Evolutionary conservation across 108 stramenopile genomes (phyloP), one percentile per base, ranked within the genome.

Genomic region (Aurantiochytrium sp.): DNA sequence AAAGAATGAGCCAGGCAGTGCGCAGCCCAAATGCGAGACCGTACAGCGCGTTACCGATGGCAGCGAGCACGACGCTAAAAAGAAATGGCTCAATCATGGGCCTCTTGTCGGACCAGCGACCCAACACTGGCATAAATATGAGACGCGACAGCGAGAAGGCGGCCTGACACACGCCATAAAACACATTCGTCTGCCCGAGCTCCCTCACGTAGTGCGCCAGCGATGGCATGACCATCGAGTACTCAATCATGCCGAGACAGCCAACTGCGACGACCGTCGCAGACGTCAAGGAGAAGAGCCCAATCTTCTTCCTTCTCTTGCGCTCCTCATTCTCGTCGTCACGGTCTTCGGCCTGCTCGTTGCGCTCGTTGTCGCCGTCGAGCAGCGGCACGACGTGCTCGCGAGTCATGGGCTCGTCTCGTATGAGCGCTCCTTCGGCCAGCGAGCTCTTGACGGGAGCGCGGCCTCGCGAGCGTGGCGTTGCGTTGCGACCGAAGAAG

Each of bases 211-310:
- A 83, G 43, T 83, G 44, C 0, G 76, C 76, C 51, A 83, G 51
- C 45, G 76, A 83, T 23, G 76, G 76, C 76, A 83, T 83, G 49
- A 83, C 76, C 76, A 83, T 83, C 51, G 76, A 83, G 28, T 83
- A 83, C 51, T 83, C 76, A 12, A 83, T 28, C 76, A 83, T 83
- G 76, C 76, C 76, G 16, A 83, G 45, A 23, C 49, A 47, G 2
- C 76, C 76, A 35, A 83, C 51, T 12, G 76, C 76, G 51, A 83
- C 49, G 0, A 83, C 76, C n/a, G 76, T 83, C 49, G 76, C 76
- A 6, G 76, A 83, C 49, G 76, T 53, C 49, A 53, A 18, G 43
- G 76, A 83, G 23, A 47, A 83, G n/a, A 83, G 76, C 76, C 10
- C 76, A 45, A 47, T 47, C n/a, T 83, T 53, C 51, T 3, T 35